phyloP scores from a whole-genome alignment of 2,329 filamentous ascomycete species.

The Xylaria sp. region DNA sequence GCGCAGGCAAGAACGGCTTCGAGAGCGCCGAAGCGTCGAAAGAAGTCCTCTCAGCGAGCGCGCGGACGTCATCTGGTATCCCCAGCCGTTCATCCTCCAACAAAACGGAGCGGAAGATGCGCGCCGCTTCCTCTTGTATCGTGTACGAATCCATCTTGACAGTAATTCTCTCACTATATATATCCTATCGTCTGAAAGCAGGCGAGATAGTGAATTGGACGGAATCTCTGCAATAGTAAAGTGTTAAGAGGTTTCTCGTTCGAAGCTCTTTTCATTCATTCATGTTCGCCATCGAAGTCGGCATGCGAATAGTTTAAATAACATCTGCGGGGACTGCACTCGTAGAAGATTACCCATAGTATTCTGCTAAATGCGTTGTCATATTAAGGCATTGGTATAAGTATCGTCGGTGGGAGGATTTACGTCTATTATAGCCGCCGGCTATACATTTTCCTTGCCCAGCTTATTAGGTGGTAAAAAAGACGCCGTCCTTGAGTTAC shows the following conservation, averaged over 20 bases:
- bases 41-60: conserved; percentile 31
- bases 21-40: conserved; percentile 36
- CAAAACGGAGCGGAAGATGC: conserved; percentile 37
- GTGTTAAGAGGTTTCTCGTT: not conserved
- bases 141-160: conserved; percentile 31
- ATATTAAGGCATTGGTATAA: not conserved
- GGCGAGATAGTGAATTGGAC: too few relatives aligned
- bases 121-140: conserved; percentile 39
- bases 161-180: not conserved
- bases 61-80: conserved; percentile 34
- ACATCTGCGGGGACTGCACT: too few relatives aligned
- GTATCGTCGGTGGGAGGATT: too few relatives aligned
- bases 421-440: conserved; percentile 16
- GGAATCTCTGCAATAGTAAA: not conserved
- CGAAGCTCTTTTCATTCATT: not conserved
- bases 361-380: not conserved
- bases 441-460: conserved; percentile 1
- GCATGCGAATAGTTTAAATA: too few relatives aligned
- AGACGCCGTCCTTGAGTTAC: not conserved
- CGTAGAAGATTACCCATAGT: conserved; percentile 12
- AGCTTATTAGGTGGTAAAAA: not conserved
- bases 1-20: conserved; percentile 38
- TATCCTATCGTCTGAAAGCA: too few relatives aligned
- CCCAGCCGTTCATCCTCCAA: conserved; percentile 36
- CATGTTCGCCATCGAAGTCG: not conserved